These are phyloP conservation scores for Neocucurbitaria cava DNA, from an alignment of 2,329 filamentous ascomycete genomes.

Conservation along the genomic window DNA sequence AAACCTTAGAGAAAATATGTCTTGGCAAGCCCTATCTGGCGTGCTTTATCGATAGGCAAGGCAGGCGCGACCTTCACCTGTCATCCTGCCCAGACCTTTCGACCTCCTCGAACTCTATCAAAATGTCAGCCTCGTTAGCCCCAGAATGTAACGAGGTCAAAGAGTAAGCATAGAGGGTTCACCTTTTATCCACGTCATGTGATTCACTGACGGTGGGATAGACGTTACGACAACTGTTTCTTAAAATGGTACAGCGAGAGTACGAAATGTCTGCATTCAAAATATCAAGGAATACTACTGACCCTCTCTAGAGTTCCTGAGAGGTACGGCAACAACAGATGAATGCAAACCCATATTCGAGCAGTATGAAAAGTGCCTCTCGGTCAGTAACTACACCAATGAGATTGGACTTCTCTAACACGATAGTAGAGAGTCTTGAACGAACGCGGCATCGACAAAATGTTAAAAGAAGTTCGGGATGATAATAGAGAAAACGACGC, in stretches of 20 bases:
- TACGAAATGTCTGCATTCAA: constrained; percentile 56
- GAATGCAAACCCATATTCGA: constrained; percentile 88
- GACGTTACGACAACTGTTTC: constrained; percentile 96
- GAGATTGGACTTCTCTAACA: constrained; percentile 9
- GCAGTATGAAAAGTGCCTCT: constrained; percentile 85
- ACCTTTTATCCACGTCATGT: background rate
- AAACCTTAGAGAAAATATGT: constrained; percentile 24
- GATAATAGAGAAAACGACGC: constrained; percentile 88
- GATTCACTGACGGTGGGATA: constrained; percentile 46
- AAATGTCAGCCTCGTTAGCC: constrained; percentile 92
- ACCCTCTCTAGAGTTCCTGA: constrained; percentile 73
- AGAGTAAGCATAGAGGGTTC: constrained; percentile 67
- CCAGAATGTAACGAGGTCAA: constrained; percentile 96
- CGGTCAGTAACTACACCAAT: constrained; percentile 62
- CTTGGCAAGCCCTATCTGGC: constrained; percentile 10
- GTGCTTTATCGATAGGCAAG: constrained; percentile 42
- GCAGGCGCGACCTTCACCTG: constrained; percentile 19
- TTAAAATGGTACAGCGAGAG: constrained; percentile 99
- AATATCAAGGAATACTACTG: background rate
- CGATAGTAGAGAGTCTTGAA: constrained; percentile 76
- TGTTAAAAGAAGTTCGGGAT: constrained; percentile 89
- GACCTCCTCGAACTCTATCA: constrained; percentile 6
- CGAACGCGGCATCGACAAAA: constrained; percentile 87
- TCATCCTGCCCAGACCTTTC: constrained; percentile 9
- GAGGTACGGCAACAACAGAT: constrained; percentile 80